A percentile compares a stretch with the other conserved stretches of the same genome.
These are phyloP conservation scores for Vigna nakashimae DNA, from an alignment of 306 rosid species.

Conservation along the genomic window DNA sequence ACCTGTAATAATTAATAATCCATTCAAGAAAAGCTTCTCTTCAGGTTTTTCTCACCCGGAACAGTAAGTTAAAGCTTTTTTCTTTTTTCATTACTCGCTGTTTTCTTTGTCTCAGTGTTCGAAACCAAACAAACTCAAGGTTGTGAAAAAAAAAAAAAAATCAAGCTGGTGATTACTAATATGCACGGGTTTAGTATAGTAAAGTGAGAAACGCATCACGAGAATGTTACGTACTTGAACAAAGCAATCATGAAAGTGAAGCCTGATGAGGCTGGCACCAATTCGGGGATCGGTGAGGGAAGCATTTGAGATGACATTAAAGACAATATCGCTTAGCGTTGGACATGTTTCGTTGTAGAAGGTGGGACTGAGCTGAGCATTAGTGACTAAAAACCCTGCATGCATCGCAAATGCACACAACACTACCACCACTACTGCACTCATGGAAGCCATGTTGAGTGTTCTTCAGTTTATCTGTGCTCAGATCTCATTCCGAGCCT, in stretches of 20 bases:
- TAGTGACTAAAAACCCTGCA: conserved; percentile 15
- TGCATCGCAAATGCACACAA: conserved; percentile 13
- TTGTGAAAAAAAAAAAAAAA: not conserved
- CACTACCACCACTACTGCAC: not conserved
- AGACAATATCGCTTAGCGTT: not conserved
- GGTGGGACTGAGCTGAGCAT: conserved; percentile 33
- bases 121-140: not conserved
- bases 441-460: not conserved
- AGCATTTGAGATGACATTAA: conserved; percentile 25
- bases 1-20: not conserved
- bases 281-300: conserved; percentile 45
- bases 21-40: not conserved
- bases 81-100: not conserved
- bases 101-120: not conserved
- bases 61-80: too few species aligned
- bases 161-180: not conserved
- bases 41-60: not conserved
- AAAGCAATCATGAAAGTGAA: conserved; percentile 73
- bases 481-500: not conserved
- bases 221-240: conserved; percentile 45
- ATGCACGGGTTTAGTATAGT: not conserved
- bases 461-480: not conserved
- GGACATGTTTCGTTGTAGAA: conserved; percentile 52
- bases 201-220: not conserved
- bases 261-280: conserved; percentile 58